Base-by-base conservation (phyloP, 2,329 filamentous ascomycete genomes). In the Chalaropsis ovoidea region DNA sequence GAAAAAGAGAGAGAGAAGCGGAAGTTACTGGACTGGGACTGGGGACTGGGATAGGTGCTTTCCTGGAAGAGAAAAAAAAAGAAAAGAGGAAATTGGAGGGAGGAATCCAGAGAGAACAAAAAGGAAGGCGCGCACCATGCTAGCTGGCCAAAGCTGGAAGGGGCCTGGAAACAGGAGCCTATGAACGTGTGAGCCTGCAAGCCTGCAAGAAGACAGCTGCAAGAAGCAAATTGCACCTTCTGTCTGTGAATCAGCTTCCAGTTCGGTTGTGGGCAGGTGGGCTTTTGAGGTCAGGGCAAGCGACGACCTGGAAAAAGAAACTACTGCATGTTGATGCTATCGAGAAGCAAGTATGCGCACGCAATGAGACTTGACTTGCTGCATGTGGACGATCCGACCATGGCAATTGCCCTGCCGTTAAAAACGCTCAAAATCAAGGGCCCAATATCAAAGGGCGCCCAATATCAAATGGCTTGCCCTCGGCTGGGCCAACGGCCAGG, bases 1-100 rank as follows among this genome's bases (percentile, higher is more conserved):
- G 71, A 70, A 71, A 62, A 69, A 69, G 67, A 61, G 60, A 47
- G 67, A 68, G n/a, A 65, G 24, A 56, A 58, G 54, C 35, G 65
- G 66, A 63, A 54, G 47, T 24, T 49, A 3, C 45, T 39, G 45
- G 35, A 3, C 45, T 39, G 45, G 35, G 27, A 63, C n/a, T 27
- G 31, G n/a, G 45, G 45, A 17, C 27, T 5, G 35, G 35, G 58
- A 61, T 45, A 35, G 35, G 22, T 31, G 8, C 43, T 13, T n/a
- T 19, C 27, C 31, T 31, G 31, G 17, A 35, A 19, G n/a, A n/a
- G n/a, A n/a, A n/a, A n/a, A 54, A 19, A 22, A 45, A 58, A 17
- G 43, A 61, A 39, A 65, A 41, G 63, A 61, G 63, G 54, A 47
- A 60, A 65, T 47, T 49, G 27, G 52, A 42, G 42, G 39, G 60